Base-by-base conservation (phyloP, 805 yeast species). In the Wickerhamiella nectarea region DNA sequence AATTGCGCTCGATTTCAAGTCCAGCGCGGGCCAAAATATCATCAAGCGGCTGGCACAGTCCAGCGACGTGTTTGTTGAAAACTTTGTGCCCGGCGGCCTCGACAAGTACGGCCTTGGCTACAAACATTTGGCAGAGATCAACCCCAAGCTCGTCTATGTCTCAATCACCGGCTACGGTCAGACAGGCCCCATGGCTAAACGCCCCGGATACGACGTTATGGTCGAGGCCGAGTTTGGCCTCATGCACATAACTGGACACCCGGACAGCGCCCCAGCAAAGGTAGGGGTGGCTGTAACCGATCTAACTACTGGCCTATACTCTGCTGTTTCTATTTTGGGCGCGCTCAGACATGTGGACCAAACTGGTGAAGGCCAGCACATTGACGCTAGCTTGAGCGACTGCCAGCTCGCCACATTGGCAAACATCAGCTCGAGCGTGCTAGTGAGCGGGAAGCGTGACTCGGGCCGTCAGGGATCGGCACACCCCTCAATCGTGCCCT, bases 221-320 rank as follows among this genome's bases (percentile, higher is more conserved):
- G 68, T 65, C 5, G 69, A 65, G 48, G 69, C 69, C 6, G 69
- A 65, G 48, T 61, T 64, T 50, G 69, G 69, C 2, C 56, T 65
- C 36, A 65, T 65, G 69, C 69, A 64, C 47, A 65, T 65, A 48
- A 65, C 69, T 0, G 69, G 69, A 14, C 58, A 61, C 39, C 60
- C 61, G 6, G 58, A 61, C 26, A 63, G 68, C 20, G 64, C 61
- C 10, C 68, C 69, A 1, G 65, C 63, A 19, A 65, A 65, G 47
- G 69, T 63, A 6, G 69, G 69, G 4, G 69, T 65, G 6, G 69
- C 69, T 2, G 66, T 65, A 11, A 65, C 66, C n/a, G 69, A 65
- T 46, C 47, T 65, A 38, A 64, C 67, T 14, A 59, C 69, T 1
- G 69, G 69, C 0, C 49, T 65, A 29, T 64, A 65, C 44, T 61